Base-by-base conservation (phyloP, 2,329 filamentous ascomycete genomes). In the Cladosporium sphaerospermum region DNA sequence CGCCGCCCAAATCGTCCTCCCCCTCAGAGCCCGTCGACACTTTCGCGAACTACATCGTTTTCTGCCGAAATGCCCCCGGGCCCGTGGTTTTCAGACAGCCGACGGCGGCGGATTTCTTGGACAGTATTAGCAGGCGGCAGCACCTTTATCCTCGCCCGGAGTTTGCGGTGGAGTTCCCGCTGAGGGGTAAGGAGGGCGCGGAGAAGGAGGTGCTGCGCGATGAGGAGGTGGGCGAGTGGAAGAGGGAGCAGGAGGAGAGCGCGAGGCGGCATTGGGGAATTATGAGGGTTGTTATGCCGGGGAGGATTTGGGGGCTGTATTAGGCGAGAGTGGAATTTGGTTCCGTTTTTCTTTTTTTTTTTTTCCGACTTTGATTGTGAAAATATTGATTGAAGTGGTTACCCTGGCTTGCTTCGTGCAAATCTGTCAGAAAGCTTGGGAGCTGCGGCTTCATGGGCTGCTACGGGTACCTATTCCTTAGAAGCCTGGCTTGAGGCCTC, bases 11-110 rank as follows among this genome's bases (percentile, higher is more conserved):
- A 3, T n/a, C n/a, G 23, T n/a, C 14, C 11, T 11, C n/a, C 43
- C 13, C 18, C 10, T 4, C 18, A 7, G 33, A 18, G 8, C 31
- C 19, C 13, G n/a, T 23, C 31, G 18, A 10, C 10, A 9, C 31
- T 19, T 96, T 97, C 69, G 89, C 90, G 67, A 99, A 99, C 74
- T 89, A 97, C 80, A 88, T 97, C 44, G 83, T 97, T 56, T 96
- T 96, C 74, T 99, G 93, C 76, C 84, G 81, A 54, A 92, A 90
- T 71, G 75, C 73, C 9, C 67, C 72, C 23, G 59, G 62, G 19
- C 61, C 58, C 6, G 59, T 65, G 36, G 73, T 66, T 0, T 97
- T 97, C 74, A 80, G 91, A 10, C 64, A 75, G 13, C 81, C 90
- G 0, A 73, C 71, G 0, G 69, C 78, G 6, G 72, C 74, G 2